Evolutionary conservation across 768 basidiomycete species (phyloP), one percentile per base, ranked within the genome.

Genomic region (Suillus hirtellus): DNA sequence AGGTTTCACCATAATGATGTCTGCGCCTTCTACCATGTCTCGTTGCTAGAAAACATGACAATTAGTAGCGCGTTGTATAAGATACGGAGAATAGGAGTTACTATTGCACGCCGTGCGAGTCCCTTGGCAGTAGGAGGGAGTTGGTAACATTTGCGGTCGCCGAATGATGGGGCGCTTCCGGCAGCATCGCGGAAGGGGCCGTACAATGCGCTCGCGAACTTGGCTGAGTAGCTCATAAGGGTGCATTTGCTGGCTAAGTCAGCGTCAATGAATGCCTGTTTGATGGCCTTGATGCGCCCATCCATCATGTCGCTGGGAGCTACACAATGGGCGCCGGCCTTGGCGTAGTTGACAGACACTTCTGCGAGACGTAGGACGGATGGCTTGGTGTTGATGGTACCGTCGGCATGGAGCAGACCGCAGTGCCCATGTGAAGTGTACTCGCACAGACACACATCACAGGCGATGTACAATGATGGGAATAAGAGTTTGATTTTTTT

Each of bases 221-320:
- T 99, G 65, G 97, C 97, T 10, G 93, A 92, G 73, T 99, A 99
- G 52, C 90, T 88, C 97, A 99, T 99, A 59, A 99, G 82, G 7
- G 90, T 90, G 75, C 92, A 95, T 71, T 85, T 85, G 77, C 98
- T 99, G 10, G 89, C 95, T 52, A 87, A 81, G 19, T 95, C 94
- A 49, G 84, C 84, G 64, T 93, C 89, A 64, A 98, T 93, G 61
- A 99, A 80, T 3, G 82, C 84, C 43, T 86, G 81, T 75, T 99
- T 99, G 77, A 99, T 99, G 15, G 87, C 87, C 66, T 85, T 87
- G 66, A 99, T 88, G 21, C 96, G 83, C 0, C 96, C 97, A 73
- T 99, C 97, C 95, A 99, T 99, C 97, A 99, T 99, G 76, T 99
- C 97, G 71, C 95, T 97, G 8, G 97, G 97, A 2, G 97, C 97